Conservation (phyloP, 2,329 filamentous ascomycete genomes). For the Arthrobotrys pseudoclavata region DNA sequence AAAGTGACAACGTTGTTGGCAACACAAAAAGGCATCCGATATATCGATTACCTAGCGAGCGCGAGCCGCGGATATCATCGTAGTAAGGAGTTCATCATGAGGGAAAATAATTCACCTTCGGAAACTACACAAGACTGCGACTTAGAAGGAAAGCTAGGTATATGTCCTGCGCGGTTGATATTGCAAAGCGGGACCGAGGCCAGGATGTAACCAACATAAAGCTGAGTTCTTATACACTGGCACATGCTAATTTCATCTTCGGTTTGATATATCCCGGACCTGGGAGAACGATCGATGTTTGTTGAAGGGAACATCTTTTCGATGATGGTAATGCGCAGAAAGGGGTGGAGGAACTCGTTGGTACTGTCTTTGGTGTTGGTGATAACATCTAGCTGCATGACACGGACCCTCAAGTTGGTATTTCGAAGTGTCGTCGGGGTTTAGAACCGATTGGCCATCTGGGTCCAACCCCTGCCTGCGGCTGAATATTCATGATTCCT, state of each 20-base stretch:
- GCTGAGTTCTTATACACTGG: not conserved
- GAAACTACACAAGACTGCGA: not conserved
- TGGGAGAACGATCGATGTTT: not conserved
- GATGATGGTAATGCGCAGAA: not conserved
- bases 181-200: not conserved
- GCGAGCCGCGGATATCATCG: not conserved
- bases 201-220: slow-evolving; percentile 18
- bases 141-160: not conserved
- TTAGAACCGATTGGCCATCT: too few relatives aligned
- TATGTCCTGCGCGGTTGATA: not conserved
- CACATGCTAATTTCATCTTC: slow-evolving; percentile 5
- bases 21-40: slow-evolving; percentile 39
- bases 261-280: not conserved
- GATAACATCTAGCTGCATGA: too few relatives aligned
- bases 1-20: slow-evolving; percentile 52
- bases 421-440: too few relatives aligned
- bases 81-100: slow-evolving; percentile 8
- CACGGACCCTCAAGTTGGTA: too few relatives aligned
- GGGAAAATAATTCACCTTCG: not conserved
- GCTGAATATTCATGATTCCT: slow-evolving; percentile 8
- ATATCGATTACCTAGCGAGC: not conserved
- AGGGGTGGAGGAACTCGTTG: too few relatives aligned
- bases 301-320: not conserved
- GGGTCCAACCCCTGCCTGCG: slow-evolving; percentile 19
- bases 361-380: too few relatives aligned